These are phyloP conservation scores for Pseudogymnoascus sp. DNA, from an alignment of 2,329 filamentous ascomycete genomes.

Conservation along the genomic window DNA sequence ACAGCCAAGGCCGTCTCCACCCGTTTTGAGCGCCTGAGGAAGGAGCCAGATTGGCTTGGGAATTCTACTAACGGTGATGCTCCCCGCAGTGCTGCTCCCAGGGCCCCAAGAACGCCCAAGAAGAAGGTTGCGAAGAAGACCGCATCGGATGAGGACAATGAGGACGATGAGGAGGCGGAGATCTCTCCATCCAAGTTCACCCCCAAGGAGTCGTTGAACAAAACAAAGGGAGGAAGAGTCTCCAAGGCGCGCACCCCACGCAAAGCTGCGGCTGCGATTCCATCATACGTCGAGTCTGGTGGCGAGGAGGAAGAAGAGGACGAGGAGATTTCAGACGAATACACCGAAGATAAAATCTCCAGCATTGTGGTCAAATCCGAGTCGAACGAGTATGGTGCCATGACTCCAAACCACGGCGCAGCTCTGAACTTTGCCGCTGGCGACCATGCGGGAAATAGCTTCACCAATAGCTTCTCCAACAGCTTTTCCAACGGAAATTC, in stretches of 20 bases:
- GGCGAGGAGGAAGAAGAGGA: conserved; percentile 12
- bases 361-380: background rate
- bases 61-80: background rate
- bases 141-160: conserved; percentile 11
- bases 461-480: background rate
- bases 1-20: conserved; percentile 25
- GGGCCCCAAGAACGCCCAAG: background rate
- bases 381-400: background rate
- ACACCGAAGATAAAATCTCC: background rate
- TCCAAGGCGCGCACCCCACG: conserved; percentile 12
- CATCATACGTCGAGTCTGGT: conserved; percentile 8
- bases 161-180: conserved; percentile 12
- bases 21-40: conserved; percentile 23
- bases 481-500: background rate
- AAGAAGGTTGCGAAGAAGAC: conserved; percentile 9
- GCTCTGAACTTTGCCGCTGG: background rate
- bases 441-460: background rate
- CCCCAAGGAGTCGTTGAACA: conserved; percentile 19
- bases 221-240: conserved; percentile 18
- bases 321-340: background rate
- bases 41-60: conserved; percentile 18
- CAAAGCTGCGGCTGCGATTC: background rate
- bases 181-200: conserved; percentile 15
- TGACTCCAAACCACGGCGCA: background rate
- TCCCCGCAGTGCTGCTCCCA: background rate